Evolutionary conservation across 257 asterid species (phyloP).

Genomic region (Avicennia marina): DNA sequence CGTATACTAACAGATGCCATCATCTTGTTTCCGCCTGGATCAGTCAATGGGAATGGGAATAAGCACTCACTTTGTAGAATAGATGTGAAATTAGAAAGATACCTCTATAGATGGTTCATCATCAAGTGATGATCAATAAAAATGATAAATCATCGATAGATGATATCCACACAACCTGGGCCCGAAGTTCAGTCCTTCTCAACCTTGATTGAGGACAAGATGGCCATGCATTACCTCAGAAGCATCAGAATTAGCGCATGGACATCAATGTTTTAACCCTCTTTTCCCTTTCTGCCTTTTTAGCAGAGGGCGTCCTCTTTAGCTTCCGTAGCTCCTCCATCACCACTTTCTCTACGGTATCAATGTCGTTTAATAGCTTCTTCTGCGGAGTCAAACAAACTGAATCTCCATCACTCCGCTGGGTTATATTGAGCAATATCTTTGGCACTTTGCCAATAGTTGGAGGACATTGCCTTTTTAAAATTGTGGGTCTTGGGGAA

Average conservation of each 20-base stretch:
- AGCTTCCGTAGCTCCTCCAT: slow-evolving; percentile 66
- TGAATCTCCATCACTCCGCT: slow-evolving; percentile 26
- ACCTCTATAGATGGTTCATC: not conserved
- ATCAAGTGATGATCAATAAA: slow-evolving; percentile 21
- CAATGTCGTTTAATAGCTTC: slow-evolving; percentile 59
- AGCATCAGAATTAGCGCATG: slow-evolving; percentile 39
- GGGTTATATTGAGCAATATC: slow-evolving; percentile 58
- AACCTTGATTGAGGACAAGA: slow-evolving; percentile 44
- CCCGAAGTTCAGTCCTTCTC: slow-evolving; percentile 24
- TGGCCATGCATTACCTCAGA: not conserved
- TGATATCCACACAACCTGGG: slow-evolving; percentile 20
- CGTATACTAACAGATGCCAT: not conserved
- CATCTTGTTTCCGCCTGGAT: not conserved
- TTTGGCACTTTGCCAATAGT: slow-evolving; percentile 54
- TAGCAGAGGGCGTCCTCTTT: slow-evolving; percentile 65
- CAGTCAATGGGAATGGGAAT: not conserved
- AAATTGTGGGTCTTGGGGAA: slow-evolving; percentile 33
- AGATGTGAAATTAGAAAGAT: not conserved
- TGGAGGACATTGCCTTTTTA: slow-evolving; percentile 21
- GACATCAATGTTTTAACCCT: slow-evolving; percentile 59
- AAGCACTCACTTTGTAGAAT: too few species aligned
- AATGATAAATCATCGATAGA: slow-evolving; percentile 33
- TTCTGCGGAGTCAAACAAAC: slow-evolving; percentile 52
- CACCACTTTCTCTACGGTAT: slow-evolving; percentile 61
- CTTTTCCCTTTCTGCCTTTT: slow-evolving; percentile 59